These are phyloP conservation scores for Cercophora scortea DNA, from an alignment of 495 filamentous ascomycete genomes.

Conservation along the genomic window DNA sequence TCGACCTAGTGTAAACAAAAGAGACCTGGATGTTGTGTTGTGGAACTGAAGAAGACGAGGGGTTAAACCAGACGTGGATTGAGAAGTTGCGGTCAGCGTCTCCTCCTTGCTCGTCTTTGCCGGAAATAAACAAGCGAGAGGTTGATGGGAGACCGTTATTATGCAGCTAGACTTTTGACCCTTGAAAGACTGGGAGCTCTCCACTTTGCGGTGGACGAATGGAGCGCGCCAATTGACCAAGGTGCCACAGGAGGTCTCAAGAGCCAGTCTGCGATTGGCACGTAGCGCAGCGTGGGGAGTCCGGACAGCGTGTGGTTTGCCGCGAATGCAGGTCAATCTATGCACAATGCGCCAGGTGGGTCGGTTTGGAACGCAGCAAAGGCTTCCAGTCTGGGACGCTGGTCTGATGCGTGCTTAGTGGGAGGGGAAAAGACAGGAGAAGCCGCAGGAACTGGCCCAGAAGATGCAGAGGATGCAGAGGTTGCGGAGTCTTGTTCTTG, in stretches of 20 bases:
- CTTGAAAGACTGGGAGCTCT: background rate
- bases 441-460: too few relatives aligned
- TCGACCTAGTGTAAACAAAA: too few relatives aligned
- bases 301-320: constrained; percentile 1
- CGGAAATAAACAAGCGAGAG: constrained; percentile 10
- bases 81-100: constrained; percentile 12
- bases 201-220: constrained; percentile 1
- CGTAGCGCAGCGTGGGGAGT: background rate
- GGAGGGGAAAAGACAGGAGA: too few relatives aligned
- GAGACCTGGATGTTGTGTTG: too few relatives aligned
- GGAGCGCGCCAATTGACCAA: constrained; percentile 3
- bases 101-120: background rate
- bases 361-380: background rate
- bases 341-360: constrained; percentile 1
- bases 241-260: background rate
- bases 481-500: too few relatives aligned
- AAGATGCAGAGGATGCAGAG: too few relatives aligned
- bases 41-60: background rate
- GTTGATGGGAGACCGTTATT: background rate
- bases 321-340: constrained; percentile 7
- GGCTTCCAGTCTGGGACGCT: constrained; percentile 1
- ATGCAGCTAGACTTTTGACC: background rate
- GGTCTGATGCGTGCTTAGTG: background rate
- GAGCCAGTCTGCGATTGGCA: constrained; percentile 7
- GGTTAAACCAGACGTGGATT: constrained; percentile 4